Evolutionary conservation across 768 basidiomycete species (phyloP).

Genomic region (Arthromyces matolae): DNA sequence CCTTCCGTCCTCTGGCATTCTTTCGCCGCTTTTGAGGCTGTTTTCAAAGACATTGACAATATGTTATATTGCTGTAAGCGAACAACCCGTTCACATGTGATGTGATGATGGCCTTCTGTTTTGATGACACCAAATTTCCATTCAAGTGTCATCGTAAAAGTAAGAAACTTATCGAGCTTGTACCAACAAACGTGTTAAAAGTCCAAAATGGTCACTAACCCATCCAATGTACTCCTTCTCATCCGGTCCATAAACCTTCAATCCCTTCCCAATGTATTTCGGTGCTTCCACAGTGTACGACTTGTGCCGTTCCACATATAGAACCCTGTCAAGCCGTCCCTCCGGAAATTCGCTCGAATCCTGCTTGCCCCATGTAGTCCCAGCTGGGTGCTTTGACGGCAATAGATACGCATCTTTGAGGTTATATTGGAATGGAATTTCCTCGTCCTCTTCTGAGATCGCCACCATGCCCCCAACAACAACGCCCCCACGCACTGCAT

Average conservation of each 20-base stretch:
- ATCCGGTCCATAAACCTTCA: constrained; percentile 39
- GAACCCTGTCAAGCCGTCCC: constrained; percentile 61
- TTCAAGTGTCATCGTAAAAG: neutral
- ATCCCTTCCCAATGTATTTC: constrained; percentile 51
- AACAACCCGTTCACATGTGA: constrained; percentile 3
- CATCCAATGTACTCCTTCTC: constrained; percentile 32
- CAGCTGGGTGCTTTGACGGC: constrained; percentile 38
- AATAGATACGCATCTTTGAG: constrained; percentile 60
- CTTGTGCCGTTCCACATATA: constrained; percentile 48
- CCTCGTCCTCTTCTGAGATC: constrained; percentile 43
- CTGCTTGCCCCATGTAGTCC: constrained; percentile 72
- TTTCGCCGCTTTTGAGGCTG: neutral
- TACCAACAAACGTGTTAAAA: constrained; percentile 39
- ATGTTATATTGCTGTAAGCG: neutral
- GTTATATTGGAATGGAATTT: constrained; percentile 40
- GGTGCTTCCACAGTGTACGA: constrained; percentile 53
- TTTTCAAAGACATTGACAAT: too few species aligned
- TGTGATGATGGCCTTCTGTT: constrained; percentile 1
- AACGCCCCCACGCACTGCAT: constrained; percentile 51
- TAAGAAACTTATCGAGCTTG: constrained; percentile 14
- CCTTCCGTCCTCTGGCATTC: neutral
- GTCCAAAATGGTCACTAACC: constrained; percentile 69
- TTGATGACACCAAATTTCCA: constrained; percentile 3
- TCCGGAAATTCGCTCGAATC: constrained; percentile 43
- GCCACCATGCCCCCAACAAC: constrained; percentile 75